Percentiles rank a stretch among this genome's conserved stretches.
Evolutionary conservation across 768 basidiomycete species (phyloP).

Genomic region (Crucibulum laeve): DNA sequence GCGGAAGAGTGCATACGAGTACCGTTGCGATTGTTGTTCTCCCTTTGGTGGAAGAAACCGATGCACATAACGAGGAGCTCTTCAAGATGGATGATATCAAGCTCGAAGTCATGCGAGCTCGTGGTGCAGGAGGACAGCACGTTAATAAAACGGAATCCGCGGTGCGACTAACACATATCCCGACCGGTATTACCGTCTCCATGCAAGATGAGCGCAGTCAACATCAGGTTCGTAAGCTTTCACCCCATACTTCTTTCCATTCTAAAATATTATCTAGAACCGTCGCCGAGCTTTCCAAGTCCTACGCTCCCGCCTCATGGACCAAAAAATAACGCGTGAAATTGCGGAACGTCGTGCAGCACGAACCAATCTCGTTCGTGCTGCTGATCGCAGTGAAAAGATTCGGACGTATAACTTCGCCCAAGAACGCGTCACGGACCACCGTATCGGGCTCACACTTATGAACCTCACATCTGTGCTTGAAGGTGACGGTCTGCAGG

Average conservation of each 20-base stretch:
- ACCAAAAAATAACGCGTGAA: constrained; percentile 68
- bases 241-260: neutral
- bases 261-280: constrained; percentile 48
- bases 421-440: constrained; percentile 92
- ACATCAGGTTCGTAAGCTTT: constrained; percentile 61
- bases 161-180: constrained; percentile 88
- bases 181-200: constrained; percentile 90
- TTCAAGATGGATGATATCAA: constrained; percentile 83
- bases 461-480: constrained; percentile 62
- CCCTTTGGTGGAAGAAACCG: constrained; percentile 69
- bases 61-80: constrained; percentile 55
- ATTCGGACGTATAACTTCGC: constrained; percentile 95
- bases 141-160: constrained; percentile 99
- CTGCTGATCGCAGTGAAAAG: constrained; percentile 88
- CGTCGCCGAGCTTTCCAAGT: constrained; percentile 91
- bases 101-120: constrained; percentile 90
- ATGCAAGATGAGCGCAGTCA: constrained; percentile 99
- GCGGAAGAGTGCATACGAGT: constrained; percentile 88
- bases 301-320: constrained; percentile 80
- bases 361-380: constrained; percentile 70
- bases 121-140: constrained; percentile 99
- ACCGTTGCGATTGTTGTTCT: constrained; percentile 86
- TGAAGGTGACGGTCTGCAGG: constrained; percentile 59
- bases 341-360: constrained; percentile 65
- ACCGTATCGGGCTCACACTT: constrained; percentile 76